Evolutionary conservation across 2,329 filamentous ascomycete genomes (phyloP), one percentile per base, ranked within the genome.

Genomic region (Pestalotiopsis sp.): DNA sequence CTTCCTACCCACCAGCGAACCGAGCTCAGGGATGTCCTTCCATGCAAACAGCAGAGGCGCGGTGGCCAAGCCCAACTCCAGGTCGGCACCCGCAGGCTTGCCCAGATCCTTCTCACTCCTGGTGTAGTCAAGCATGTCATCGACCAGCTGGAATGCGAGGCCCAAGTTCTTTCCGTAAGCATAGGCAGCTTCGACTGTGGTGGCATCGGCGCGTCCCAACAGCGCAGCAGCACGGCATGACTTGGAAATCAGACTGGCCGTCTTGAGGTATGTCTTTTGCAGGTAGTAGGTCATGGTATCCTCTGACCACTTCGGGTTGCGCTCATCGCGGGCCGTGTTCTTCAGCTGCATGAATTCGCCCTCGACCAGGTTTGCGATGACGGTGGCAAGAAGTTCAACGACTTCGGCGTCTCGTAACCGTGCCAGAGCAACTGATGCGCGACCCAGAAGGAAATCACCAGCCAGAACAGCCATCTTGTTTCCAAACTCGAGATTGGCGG

Each of bases 321-420:
- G 86, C 84, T 98, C 95, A 78, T 98, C 95, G 72, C 89, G 87
- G 60, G 93, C 93, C 1, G 96, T 98, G 81, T 99, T 99, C 84
- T 97, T 97, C 75, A 99, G 85, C 84, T 99, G 96, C 96, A 99
- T 99, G 84, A 99, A 98, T 82, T 99, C 96, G 77, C 96, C 96
- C 83, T 99, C 96, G 23, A 99, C 95, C 31, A 99, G 85, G 79
- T 99, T 99, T 59, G 96, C 95, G 74, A 99, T 98, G 57, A 98
- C 96, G 0, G 95, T 98, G 3, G 96, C 94, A 38, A 99, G 85
- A 7, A 99, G 87, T 83, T 99, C 96, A 9, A 94, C 94, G 2
- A 99, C 96, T 81, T 99, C 96, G 58, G 95, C 92, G 77, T 99
- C 94, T 39, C 95, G 90, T 69, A 99, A 84, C 57, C 96, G 90